Conservation (phyloP, 139 green algal species). For the Micractinium sp. region DNA sequence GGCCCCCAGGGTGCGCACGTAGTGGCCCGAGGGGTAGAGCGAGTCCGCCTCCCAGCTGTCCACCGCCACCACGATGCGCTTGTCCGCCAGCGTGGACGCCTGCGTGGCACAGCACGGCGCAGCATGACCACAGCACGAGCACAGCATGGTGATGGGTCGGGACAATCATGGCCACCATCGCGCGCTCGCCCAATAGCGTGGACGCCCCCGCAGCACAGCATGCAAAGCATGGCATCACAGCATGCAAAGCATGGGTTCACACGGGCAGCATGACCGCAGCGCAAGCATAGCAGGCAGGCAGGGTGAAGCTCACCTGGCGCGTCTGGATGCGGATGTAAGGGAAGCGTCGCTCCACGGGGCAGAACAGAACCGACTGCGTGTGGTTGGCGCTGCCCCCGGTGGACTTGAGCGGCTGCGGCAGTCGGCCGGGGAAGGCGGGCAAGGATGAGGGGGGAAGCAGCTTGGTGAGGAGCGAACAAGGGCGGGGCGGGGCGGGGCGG, state of each 20-base stretch:
- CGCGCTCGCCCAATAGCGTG: no score
- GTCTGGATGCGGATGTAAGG: constrained; percentile 91
- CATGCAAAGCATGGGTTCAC: no score
- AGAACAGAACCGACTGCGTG: constrained; percentile 69
- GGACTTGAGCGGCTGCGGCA: constrained; percentile 28
- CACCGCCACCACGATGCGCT: constrained; percentile 85
- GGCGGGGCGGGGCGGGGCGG: no score
- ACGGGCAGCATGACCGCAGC: no score
- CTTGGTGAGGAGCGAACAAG: no score
- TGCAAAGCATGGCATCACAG: no score
- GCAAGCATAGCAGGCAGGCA: background rate
- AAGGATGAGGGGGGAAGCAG: background rate
- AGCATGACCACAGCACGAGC: background rate
- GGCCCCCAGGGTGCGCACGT: constrained; percentile 81
- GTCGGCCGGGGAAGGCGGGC: background rate
- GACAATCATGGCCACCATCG: no score
- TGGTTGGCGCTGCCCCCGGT: constrained; percentile 25
- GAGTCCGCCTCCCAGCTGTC: constrained; percentile 82
- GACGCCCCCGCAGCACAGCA: no score
- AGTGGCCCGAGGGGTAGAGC: constrained; percentile 80
- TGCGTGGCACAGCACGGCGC: constrained; percentile 37
- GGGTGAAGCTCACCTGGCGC: constrained; percentile 58
- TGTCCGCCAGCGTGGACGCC: constrained; percentile 78
- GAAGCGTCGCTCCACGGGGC: constrained; percentile 80
- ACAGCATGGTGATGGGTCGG: background rate